Base-by-base conservation (phyloP, 169 alveolate species). In the Theileria sp. region DNA sequence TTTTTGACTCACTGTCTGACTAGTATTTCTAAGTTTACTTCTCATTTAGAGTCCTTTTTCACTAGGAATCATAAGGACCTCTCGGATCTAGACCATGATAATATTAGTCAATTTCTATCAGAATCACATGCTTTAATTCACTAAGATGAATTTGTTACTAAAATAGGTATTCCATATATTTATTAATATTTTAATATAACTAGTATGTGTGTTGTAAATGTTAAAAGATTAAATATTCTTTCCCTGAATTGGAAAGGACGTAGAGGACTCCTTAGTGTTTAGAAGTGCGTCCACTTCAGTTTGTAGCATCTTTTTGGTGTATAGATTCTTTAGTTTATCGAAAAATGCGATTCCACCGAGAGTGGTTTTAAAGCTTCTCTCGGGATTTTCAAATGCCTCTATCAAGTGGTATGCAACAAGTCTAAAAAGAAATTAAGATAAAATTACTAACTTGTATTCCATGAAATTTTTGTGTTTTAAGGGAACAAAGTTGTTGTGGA, bases 351-450 rank as follows among this genome's bases (percentile, higher is more conserved):
- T 81, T 7, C 83, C 87, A 5, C 54, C 81, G 28, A 84, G 61
- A 30, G 87, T 76, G 21, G 87, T 77, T 36, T 78, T 78, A 51
- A 73, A 81, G 83, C 87, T 67, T 65, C 60, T 77, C 69, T 84
- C 90, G 38, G 90, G 90, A 36, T 84, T 76, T 65, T 84, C 90
- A 54, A 17, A 77, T 17, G 90, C 90, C 78, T 84, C 90, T 17
- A 84, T 84, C 65, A 84, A 38, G 49, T 60, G 86, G 38, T 84
- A 84, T 12, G 82, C 90, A 25, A 62, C 79, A 69, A 84, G 60
- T 80, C 90, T 84, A 36, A 5, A 30, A 26, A 65, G 0, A n/a
- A 15, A 56, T 58, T 21, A 58, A 75, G n/a, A 44, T 8, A 21
- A 21, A 9, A 34, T 1, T 9, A 61, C 90, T 70, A 5, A 84